Percentiles rank a stretch among this genome's conserved stretches.
Conservation (phyloP, 345 rosid genomes). For the Stellera chamaejasme region DNA sequence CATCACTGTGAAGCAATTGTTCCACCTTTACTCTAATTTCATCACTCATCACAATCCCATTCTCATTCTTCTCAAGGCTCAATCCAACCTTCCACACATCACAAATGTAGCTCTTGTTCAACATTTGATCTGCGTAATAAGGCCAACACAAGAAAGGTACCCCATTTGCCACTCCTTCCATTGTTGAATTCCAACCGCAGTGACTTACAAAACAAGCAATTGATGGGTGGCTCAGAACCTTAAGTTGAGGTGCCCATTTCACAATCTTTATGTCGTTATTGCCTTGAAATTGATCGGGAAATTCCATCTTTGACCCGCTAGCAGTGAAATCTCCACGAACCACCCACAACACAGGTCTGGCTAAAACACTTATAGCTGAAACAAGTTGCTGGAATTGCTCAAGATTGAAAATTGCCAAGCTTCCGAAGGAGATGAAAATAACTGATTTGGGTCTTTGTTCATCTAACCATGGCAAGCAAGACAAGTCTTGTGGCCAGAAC, state of each 20-base stretch:
- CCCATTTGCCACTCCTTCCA: slow-evolving; percentile 42
- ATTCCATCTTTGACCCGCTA: slow-evolving; percentile 6
- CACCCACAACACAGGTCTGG: slow-evolving; percentile 15
- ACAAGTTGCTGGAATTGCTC: slow-evolving; percentile 27
- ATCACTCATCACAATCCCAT: slow-evolving; percentile 10
- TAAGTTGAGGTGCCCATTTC: slow-evolving; percentile 29
- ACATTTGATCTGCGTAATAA: slow-evolving; percentile 35
- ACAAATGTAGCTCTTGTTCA: slow-evolving; percentile 29
- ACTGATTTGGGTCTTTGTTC: slow-evolving; percentile 22
- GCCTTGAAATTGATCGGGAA: slow-evolving; percentile 7
- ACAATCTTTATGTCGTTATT: slow-evolving; percentile 12
- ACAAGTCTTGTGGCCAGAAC: slow-evolving; percentile 26
- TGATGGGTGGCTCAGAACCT: slow-evolving; percentile 23
- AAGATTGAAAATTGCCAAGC: slow-evolving; percentile 18
- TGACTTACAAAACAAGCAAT: slow-evolving; percentile 44
- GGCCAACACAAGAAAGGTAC: slow-evolving; percentile 54
- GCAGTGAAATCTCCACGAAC: slow-evolving; percentile 9
- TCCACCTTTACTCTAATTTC: background rate
- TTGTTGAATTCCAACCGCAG: slow-evolving; percentile 58
- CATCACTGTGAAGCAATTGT: background rate
- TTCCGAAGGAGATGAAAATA: slow-evolving; percentile 35
- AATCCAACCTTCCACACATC: slow-evolving; percentile 36
- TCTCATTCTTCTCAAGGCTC: slow-evolving; percentile 15
- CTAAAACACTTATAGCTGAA: slow-evolving; percentile 21
- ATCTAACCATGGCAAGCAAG: slow-evolving; percentile 30